Percentiles rank a stretch among this genome's conserved stretches.
Conservation (phyloP, 257 asterid species). For the Craterostigma plantagineum region DNA sequence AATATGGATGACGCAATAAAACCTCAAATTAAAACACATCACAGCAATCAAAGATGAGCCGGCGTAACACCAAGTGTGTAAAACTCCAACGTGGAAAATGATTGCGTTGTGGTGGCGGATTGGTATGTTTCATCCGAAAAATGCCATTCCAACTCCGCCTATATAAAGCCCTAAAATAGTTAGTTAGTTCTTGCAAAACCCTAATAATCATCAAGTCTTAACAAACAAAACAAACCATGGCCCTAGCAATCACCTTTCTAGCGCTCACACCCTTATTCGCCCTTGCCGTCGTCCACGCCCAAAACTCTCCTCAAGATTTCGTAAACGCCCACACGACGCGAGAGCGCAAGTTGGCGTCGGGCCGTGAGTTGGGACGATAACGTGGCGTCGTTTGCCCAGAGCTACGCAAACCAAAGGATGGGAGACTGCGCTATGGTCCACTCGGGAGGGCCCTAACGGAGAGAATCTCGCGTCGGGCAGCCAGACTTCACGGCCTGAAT, state of each 20-base stretch:
- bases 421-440: slow-evolving; percentile 29
- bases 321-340: slow-evolving; percentile 23
- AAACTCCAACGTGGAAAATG: too few species aligned
- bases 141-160: too few species aligned
- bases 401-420: slow-evolving; percentile 19
- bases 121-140: too few species aligned
- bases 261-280: slow-evolving; percentile 1
- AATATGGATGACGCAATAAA: too few species aligned
- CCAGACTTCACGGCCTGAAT: slow-evolving; percentile 19
- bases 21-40: too few species aligned
- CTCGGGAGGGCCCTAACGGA: slow-evolving; percentile 38
- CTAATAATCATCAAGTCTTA: too few species aligned
- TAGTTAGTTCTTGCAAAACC: neutral
- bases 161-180: too few species aligned
- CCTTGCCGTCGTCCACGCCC: slow-evolving; percentile 5
- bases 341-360: slow-evolving; percentile 22
- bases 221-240: too few species aligned
- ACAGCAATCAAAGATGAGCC: too few species aligned
- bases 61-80: too few species aligned
- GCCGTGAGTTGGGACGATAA: slow-evolving; percentile 20
- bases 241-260: too few species aligned
- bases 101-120: too few species aligned
- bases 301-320: slow-evolving; percentile 22
- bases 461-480: slow-evolving; percentile 50
- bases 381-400: slow-evolving; percentile 17